Evolutionary conservation across 441 rosid genomes (phyloP), one percentile per base, ranked within the genome.

Genomic region (Brassica hybrid): DNA sequence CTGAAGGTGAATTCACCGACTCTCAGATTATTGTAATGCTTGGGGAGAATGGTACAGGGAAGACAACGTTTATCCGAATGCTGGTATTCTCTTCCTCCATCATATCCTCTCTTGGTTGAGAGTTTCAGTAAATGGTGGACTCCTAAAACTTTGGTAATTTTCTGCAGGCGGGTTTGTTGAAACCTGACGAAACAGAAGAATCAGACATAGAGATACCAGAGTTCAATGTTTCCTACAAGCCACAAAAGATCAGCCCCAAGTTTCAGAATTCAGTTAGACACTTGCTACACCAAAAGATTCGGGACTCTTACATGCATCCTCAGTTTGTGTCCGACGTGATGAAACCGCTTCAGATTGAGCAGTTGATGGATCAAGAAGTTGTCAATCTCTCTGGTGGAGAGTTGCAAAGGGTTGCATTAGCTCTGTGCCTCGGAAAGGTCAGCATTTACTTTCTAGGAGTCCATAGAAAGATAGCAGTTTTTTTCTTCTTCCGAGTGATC

Each of bases 1-100:
- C 75, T 9, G 99, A 93, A 89, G 99, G 99, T 76, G 99, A 95
- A 90, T 95, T 95, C 81, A 93, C 99, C 1, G 99, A 93, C 79
- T 95, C 98, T 45, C 99, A 95, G 83, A 95, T 95, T 75, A 73
- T 93, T 72, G 97, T 95, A 2, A 95, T 95, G 99, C 84, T 95
- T 77, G 98, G 99, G 43, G 99, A 95, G 88, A 95, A 95, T 76
- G 98, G 99, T 65, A 93, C 97, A 5, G 98, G 99, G 80, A 95
- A 95, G 84, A 93, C 99, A 72, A 95, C 98, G 18, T 95, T 93
- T 69, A 93, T 93, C 19, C 89, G 98, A 54, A 93, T 93, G 99
- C 97, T 93, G 99, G 99, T 95, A 89, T 60, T 54, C 69, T 59
- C 76, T 16, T 65, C 41, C 43, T 57, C 16, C 25, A 13, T 76